These are phyloP conservation scores for Coelastrella sp. DNA, from an alignment of 139 green algal species.

Conservation along the genomic window DNA sequence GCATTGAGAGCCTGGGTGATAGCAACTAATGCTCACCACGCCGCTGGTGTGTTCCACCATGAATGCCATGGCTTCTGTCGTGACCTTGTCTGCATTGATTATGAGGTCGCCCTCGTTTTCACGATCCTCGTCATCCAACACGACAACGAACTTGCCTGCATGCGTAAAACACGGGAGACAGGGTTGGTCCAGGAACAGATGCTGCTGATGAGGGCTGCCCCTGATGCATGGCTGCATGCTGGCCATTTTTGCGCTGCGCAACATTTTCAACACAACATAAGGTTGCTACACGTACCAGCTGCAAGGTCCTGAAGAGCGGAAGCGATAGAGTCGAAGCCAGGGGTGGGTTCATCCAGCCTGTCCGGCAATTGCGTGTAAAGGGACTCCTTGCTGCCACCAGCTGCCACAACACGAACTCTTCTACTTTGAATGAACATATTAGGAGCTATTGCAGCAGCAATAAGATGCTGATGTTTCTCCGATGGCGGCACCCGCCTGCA, in stretches of 20 bases:
- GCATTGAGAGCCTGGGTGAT: too few relatives aligned
- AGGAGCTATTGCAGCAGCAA: background rate
- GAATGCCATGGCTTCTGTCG: slow-evolving; percentile 86
- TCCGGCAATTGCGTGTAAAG: slow-evolving; percentile 36
- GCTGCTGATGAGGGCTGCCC: background rate
- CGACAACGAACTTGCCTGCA: slow-evolving; percentile 89
- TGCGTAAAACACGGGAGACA: background rate
- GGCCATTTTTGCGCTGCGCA: too few relatives aligned
- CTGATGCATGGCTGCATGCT: background rate
- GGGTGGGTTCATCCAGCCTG: slow-evolving; percentile 30
- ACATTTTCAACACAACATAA: background rate
- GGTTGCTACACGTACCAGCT: slow-evolving; percentile 46
- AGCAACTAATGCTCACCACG: slow-evolving; percentile 61
- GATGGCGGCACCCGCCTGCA: background rate
- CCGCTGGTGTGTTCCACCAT: slow-evolving; percentile 95
- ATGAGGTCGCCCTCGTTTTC: slow-evolving; percentile 99
- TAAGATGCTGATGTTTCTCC: background rate
- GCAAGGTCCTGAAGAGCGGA: slow-evolving; percentile 71
- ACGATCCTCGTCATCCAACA: slow-evolving; percentile 97
- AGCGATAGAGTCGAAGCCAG: slow-evolving; percentile 65
- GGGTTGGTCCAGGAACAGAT: too few relatives aligned
- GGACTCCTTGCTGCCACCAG: slow-evolving; percentile 31
- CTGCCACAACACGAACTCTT: background rate
- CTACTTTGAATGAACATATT: background rate
- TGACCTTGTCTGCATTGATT: slow-evolving; percentile 90